Base-by-base conservation (phyloP, 2,329 filamentous ascomycete species). In the Colletotrichum sp. region DNA sequence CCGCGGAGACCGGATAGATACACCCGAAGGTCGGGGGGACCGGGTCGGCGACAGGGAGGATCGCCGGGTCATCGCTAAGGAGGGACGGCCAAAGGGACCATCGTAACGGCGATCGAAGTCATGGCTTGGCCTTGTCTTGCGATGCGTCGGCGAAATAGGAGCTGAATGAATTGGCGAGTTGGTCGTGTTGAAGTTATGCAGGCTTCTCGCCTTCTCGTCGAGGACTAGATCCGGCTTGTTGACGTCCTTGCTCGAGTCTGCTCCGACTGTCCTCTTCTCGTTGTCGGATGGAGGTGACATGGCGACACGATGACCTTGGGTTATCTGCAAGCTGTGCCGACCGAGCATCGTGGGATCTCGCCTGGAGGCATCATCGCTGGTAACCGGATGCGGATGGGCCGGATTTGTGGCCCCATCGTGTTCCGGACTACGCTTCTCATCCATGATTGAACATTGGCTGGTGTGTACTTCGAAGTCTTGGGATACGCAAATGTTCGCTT, bases 91-190 rank as follows among this genome's bases (percentile, higher is more conserved):
- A 18, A 77, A 78, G 24, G 77, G 77, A 13, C 77, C 77, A 22
- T 78, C 77, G 65, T 75, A 77, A 24, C 75, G 77, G 7, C 68
- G 36, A 30, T 78, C 59, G 36, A 77, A 78, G 30, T 77, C 75
- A 30, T 78, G 71, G 62, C 76, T 77, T 4, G 26, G 60, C 13
- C 75, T 44, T 5, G 64, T 30, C 39, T 44, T 59, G 6, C 39
- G 44, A 3, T 69, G 72, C 22, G 57, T 32, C 24, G 68, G 55
- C 10, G 59, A 32, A 2, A 28, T 15, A 4, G 55, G 55, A 8
- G 69, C 6, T 15, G 39, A 3, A 30, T 22, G 8, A 13, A 22
- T 6, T 52, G 44, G 44, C 44, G 18, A 22, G 18, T 26, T 44
- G n/a, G 34, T 24, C 10, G 26, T 48, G 48, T 66, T 22, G 59